Percentiles rank a stretch among this genome's conserved stretches.
Evolutionary conservation across 352 stramenopile species (phyloP).

Genomic region (Peronospora farinosa): DNA sequence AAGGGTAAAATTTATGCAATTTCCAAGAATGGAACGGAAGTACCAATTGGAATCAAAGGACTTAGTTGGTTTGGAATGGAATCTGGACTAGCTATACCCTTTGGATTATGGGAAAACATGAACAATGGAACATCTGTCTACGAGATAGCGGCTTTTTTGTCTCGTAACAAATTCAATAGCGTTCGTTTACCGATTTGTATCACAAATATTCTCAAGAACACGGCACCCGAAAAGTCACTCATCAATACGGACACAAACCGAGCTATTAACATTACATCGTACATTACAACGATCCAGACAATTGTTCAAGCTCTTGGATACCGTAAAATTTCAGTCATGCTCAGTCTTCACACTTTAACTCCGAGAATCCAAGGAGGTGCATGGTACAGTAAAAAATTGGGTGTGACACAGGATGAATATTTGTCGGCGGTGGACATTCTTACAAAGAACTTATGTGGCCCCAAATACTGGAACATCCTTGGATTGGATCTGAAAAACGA

Average conservation of each 20-base stretch:
- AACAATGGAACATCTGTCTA: conserved; percentile 63
- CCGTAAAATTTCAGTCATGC: conserved; percentile 56
- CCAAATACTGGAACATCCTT: conserved; percentile 64
- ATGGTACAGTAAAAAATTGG: conserved; percentile 49
- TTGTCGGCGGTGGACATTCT: conserved; percentile 45
- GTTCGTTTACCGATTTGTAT: conserved; percentile 58
- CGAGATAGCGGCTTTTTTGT: conserved; percentile 53
- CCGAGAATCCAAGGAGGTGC: conserved; percentile 39
- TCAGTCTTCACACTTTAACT: conserved; percentile 62
- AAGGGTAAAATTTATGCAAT: conserved; percentile 42
- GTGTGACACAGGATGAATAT: conserved; percentile 52
- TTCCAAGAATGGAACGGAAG: conserved; percentile 47
- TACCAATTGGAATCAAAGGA: conserved; percentile 49
- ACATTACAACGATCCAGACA: conserved; percentile 55
- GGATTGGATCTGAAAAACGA: conserved; percentile 75
- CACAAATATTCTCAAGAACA: conserved; percentile 44
- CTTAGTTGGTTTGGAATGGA: conserved; percentile 80
- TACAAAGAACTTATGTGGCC: conserved; percentile 47
- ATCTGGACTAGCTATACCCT: conserved; percentile 48
- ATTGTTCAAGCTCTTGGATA: conserved; percentile 57
- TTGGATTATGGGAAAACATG: conserved; percentile 68
- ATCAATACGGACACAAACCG: conserved; percentile 69
- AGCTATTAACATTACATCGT: conserved; percentile 56
- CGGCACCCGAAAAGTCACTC: conserved; percentile 33
- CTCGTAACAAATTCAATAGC: conserved; percentile 69